Evolutionary conservation across 192 early-diverging fungal genomes (phyloP).

Genomic region (Coemansia aciculifera): DNA sequence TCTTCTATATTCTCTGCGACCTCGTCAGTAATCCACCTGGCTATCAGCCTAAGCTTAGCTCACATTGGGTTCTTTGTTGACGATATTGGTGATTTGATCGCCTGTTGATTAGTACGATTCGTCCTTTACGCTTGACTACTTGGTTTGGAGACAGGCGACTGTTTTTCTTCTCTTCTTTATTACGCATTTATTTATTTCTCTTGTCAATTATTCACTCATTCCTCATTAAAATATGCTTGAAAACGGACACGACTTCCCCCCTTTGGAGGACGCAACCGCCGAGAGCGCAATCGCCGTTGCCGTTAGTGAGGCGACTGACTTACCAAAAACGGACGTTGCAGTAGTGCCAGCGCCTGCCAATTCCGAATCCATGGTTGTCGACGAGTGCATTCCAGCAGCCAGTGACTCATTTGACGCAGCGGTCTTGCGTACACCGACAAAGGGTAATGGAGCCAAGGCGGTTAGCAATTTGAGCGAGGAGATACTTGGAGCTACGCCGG

Average conservation of each 20-base stretch:
- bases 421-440: conserved; percentile 17
- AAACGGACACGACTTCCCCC: not conserved
- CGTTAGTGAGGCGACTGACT: not conserved
- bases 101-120: not conserved
- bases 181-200: not conserved
- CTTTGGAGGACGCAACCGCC: not conserved
- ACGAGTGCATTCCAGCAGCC: not conserved
- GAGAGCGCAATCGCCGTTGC: not conserved
- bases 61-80: not conserved
- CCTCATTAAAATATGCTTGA: not conserved
- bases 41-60: too few species aligned
- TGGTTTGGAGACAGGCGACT: too few species aligned
- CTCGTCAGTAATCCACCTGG: not conserved
- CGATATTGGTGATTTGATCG: conserved; percentile 5
- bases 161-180: not conserved
- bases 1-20: not conserved
- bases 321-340: not conserved
- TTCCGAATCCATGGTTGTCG: conserved; percentile 1
- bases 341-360: conserved; percentile 5
- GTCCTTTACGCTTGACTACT: not conserved
- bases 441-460: conserved; percentile 4
- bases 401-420: conserved; percentile 7
- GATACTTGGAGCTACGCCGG: conserved; percentile 44
- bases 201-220: not conserved
- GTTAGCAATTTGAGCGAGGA: conserved; percentile 19